Evolutionary conservation across 176 grass and related monocot genomes (phyloP), one percentile per base, ranked within the genome.

Genomic region (Eleusine indica): DNA sequence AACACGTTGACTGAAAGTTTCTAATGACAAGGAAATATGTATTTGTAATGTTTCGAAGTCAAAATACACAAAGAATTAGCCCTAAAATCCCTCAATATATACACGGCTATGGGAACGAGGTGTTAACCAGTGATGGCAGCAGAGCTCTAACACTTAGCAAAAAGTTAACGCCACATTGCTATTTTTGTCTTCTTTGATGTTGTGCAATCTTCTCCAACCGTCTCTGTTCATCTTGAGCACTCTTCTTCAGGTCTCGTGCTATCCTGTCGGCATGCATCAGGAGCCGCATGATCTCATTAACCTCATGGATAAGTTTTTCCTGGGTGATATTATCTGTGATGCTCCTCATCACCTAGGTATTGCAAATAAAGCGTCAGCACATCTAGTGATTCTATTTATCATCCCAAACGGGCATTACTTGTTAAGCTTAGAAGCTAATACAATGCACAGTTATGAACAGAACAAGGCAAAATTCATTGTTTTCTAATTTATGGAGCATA

Each of bases 251-350:
- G 67, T 64, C 83, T 18, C 86, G 80, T 7, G 66, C 53, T 68
- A 94, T 94, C 83, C 91, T 88, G 79, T 97, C 94, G 0, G 79
- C 85, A 83, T 94, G 94, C 94, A 97, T 97, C 0, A 91, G 94
- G 58, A 97, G 94, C 52, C 82, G 44, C 25, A 68, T 87, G 28
- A 94, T 97, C 79, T 94, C 89, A 0, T 78, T 19, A 32, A 97
- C 94, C 67, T 97, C 89, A 75, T 83, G 68, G 14, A 97, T 79
- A 81, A 97, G 94, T 52, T 94, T 93, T 69, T 94, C 91, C 83
- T 94, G 88, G 0, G 92, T 97, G n/a, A 97, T 97, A 47, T 97
- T 97, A 74, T 97, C 92, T 5, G 89, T 87, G 63, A 97, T 97
- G 54, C 95, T 97, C 74, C 92, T 92, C 92, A 97, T 92, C 7